Conservation (phyloP, 1,139 yeast species). For the Scheffersomyces insectosa region DNA sequence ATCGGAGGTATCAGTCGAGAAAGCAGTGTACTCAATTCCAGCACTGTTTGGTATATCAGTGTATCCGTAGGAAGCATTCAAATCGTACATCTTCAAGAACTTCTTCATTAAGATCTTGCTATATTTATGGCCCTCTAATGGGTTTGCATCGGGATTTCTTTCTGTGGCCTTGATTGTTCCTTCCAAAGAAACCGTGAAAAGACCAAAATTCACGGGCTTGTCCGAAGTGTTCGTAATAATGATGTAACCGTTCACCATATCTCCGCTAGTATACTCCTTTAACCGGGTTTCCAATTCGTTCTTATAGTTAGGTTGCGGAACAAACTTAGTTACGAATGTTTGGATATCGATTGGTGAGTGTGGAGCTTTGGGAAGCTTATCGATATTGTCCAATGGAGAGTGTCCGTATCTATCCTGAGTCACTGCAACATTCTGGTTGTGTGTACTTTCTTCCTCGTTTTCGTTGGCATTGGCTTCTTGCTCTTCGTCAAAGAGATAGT, state of each 20-base stretch:
- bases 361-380: conserved; percentile 34
- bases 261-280: conserved; percentile 46
- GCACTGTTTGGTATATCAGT: conserved; percentile 47
- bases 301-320: conserved; percentile 36
- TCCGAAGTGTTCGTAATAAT: conserved; percentile 39
- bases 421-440: conserved; percentile 18
- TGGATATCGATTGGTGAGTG: conserved; percentile 45
- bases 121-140: conserved; percentile 20
- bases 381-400: conserved; percentile 48
- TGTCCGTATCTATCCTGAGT: conserved; percentile 37
- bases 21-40: conserved; percentile 50
- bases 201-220: conserved; percentile 42
- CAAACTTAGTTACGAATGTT: conserved; percentile 42
- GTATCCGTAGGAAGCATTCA: conserved; percentile 48
- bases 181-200: conserved; percentile 48
- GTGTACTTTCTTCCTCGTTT: conserved; percentile 12
- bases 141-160: conserved; percentile 14
- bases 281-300: conserved; percentile 44
- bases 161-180: conserved; percentile 45
- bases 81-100: conserved; percentile 48
- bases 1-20: conserved; percentile 46
- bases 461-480: conserved; percentile 6
- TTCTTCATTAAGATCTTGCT: conserved; percentile 42
- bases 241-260: conserved; percentile 22
- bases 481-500: conserved; percentile 23